Base-by-base conservation (phyloP, 2,329 filamentous ascomycete genomes). In the Pseudocercospora fijiensis region DNA sequence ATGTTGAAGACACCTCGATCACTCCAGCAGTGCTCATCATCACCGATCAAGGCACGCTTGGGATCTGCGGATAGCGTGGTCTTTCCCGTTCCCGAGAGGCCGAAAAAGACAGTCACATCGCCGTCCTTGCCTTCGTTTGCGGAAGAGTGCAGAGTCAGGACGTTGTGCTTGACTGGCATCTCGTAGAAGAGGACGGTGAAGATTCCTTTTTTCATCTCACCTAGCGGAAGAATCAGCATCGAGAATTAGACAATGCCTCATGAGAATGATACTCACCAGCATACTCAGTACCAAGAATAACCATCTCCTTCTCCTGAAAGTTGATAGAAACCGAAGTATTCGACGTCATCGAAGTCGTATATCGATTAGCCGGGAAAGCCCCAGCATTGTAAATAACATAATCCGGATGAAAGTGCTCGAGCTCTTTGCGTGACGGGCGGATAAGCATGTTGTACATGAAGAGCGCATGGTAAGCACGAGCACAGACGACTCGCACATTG, bases 381-480 rank as follows among this genome's bases (percentile, higher is more conserved):
- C 95, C 95, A 68, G 93, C 95, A 79, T 99, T 99, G 90, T 99
- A 99, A 83, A 99, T 98, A 75, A 94, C 94, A 85, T 99, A 99
- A 85, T 99, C 94, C 74, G 95, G 95, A 81, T 96, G 91, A 88
- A 99, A 99, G 82, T 92, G 87, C 83, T 96, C 90, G 61, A 99
- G 89, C 84, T 99, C 93, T 81, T 96, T 91, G 68, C 86, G 87
- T 59, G 88, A 84, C 68, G 95, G 95, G 73, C 95, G 90, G 84
- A 99, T 99, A 77, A 99, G 90, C 95, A 99, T 99, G 86, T 99
- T 99, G 78, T 93, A 91, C 95, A 99, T 99, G 88, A 99, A 99
- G 70, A 99, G 88, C 67, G 95, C 95, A 86, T 99, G 95, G 86
- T 99, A 99, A 80, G 95, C 95, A 78, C 95, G 93, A 71, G 95